Base-by-base conservation (phyloP, 768 basidiomycete species). In the Suillus spraguei region DNA sequence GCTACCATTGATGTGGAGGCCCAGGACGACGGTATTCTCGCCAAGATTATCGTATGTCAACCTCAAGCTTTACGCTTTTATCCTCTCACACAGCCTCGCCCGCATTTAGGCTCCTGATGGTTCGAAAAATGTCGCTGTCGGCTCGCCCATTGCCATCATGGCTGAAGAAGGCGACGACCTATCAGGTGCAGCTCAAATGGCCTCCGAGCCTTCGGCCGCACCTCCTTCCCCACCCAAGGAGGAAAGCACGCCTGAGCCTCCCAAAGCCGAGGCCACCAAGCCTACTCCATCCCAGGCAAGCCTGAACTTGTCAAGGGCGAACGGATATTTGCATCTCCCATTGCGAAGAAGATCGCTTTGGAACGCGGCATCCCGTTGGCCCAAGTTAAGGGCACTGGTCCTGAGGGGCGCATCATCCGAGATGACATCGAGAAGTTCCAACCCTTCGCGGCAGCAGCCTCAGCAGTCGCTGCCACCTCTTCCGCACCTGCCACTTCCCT, bases 1-100 rank as follows among this genome's bases (percentile, higher is more conserved):
- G 97, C 97, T 24, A 96, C 95, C 55, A 99, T 99, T 78, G 97
- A 99, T 80, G 97, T 99, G 41, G 97, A 99, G 80, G 95, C 97
- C 10, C 96, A 96, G 80, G 97, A 99, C 49, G 97, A 99, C 69
- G 97, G 97, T 69, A 79, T 99, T 66, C 81, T 99, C 64, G 96
- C 92, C 59, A 99, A 99, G 86, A 97, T 99, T 69, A 89, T 99
- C 61, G 96, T 95, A 79, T 63, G 93, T 80, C 6, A 20, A 39
- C 17, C 47, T 52, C 33, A 35, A 20, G 36, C 4, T 9, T 22
- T 11, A 22, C 35, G 13, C 11, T 52, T 17, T 24, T 0, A 39
- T 39, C 36, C 9, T 41, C 49, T 41, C 36, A 24, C 64, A 33
- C 39, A 59, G 16, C 35, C 39, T 50, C 61, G 33, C 24, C 60